Evolutionary conservation across 1,284 basidiomycete species (phyloP).

Genomic region (Moniliophthora roreri): DNA sequence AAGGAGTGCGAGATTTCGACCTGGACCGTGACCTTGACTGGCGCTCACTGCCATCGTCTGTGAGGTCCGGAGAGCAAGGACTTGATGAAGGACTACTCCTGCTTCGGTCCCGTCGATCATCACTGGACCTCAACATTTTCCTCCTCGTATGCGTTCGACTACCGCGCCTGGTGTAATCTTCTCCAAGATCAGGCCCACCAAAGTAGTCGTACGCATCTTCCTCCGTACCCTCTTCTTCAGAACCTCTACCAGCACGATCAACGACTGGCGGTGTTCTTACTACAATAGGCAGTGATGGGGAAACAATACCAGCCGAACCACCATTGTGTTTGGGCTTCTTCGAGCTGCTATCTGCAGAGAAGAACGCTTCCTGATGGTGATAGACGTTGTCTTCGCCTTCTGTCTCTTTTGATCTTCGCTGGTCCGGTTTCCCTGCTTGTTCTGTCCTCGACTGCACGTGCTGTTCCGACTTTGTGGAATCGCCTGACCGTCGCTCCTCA

Average conservation of each 20-base stretch:
- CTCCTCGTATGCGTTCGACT: slow-evolving; percentile 11
- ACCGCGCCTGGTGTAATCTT: slow-evolving; percentile 29
- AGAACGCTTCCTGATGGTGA: slow-evolving; percentile 20
- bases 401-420: slow-evolving; percentile 1
- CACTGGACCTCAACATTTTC: slow-evolving; percentile 3
- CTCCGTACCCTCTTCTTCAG: slow-evolving; percentile 18
- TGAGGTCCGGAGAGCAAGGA: slow-evolving; percentile 14
- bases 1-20: slow-evolving; percentile 44
- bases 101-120: slow-evolving; percentile 10
- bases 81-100: neutral
- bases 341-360: slow-evolving; percentile 13
- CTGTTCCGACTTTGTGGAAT: slow-evolving; percentile 18
- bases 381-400: slow-evolving; percentile 17
- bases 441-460: slow-evolving; percentile 1
- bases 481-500: slow-evolving; percentile 11
- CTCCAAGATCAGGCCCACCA: slow-evolving; percentile 53
- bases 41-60: slow-evolving; percentile 20
- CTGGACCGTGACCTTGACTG: slow-evolving; percentile 34
- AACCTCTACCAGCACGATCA: neutral
- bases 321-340: slow-evolving; percentile 2
- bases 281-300: slow-evolving; percentile 15
- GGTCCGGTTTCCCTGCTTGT: neutral
- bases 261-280: slow-evolving; percentile 16
- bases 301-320: neutral
- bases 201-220: slow-evolving; percentile 66